These are phyloP conservation scores for Solanum gandarillasii DNA, from an alignment of 257 asterid genomes.

Conservation along the genomic window DNA sequence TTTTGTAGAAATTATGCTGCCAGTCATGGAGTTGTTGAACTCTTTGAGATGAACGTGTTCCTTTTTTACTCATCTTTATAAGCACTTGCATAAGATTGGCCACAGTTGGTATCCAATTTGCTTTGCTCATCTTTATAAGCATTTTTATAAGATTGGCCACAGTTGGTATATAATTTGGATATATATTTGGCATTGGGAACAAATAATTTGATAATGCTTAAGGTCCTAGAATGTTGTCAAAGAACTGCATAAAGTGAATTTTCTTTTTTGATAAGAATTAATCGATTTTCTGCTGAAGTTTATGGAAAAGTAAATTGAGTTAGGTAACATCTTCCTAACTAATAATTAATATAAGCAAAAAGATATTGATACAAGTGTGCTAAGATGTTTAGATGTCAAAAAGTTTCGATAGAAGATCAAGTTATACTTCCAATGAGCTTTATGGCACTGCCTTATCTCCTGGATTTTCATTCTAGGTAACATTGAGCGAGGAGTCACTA, in stretches of 20 bases:
- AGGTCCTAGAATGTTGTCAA: neutral
- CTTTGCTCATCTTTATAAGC: neutral
- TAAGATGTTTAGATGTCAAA: neutral
- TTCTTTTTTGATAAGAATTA: neutral
- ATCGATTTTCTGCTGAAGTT: neutral
- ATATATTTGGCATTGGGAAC: neutral
- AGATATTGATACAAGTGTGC: neutral
- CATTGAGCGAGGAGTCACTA: constrained; percentile 37
- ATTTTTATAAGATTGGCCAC: neutral
- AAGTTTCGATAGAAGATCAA: neutral
- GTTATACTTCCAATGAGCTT: neutral
- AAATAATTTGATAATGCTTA: neutral
- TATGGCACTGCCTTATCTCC: constrained; percentile 4
- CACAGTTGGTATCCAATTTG: neutral
- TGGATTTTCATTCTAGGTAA: constrained; percentile 40
- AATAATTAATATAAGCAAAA: neutral
- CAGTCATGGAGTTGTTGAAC: neutral
- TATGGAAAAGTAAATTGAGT: neutral
- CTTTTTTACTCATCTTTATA: neutral
- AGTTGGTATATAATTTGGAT: neutral
- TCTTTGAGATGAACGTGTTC: neutral
- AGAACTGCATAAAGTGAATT: neutral
- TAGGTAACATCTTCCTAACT: neutral
- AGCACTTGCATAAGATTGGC: neutral
- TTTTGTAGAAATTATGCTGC: neutral